phyloP scores from a whole-genome alignment of 306 rosid genomes.

The Prunus fruticosa region DNA sequence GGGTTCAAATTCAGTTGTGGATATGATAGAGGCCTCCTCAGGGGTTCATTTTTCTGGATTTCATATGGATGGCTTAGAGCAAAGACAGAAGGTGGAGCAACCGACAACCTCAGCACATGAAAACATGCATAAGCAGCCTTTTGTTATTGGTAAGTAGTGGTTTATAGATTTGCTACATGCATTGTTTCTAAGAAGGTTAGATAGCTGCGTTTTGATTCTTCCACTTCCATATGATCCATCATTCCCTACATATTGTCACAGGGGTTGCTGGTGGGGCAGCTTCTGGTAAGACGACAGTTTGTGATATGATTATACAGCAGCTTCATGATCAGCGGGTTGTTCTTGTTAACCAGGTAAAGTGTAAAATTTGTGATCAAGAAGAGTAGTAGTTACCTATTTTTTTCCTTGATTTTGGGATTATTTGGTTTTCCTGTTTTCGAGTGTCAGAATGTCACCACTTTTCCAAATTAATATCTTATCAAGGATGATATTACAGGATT shows the following conservation, averaged over 20 bases:
- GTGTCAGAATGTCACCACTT: background rate
- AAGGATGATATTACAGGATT: slow-evolving; percentile 58
- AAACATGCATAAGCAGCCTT: slow-evolving; percentile 66
- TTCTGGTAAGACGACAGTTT: slow-evolving; percentile 94
- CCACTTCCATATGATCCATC: background rate
- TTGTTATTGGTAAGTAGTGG: slow-evolving; percentile 71
- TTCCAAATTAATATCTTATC: background rate
- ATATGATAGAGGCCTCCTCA: slow-evolving; percentile 83
- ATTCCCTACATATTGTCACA: slow-evolving; percentile 28
- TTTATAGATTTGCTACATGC: background rate
- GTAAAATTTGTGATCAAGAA: slow-evolving; percentile 7
- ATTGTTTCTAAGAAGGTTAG: background rate
- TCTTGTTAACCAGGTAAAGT: slow-evolving; percentile 88
- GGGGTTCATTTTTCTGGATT: slow-evolving; percentile 96
- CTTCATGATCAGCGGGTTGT: slow-evolving; percentile 98
- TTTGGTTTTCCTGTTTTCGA: background rate
- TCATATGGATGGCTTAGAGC: slow-evolving; percentile 63
- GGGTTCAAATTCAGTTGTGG: slow-evolving; percentile 70
- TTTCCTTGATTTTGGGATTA: background rate
- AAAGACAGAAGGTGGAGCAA: slow-evolving; percentile 43
- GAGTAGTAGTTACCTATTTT: background rate
- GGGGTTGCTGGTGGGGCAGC: slow-evolving; percentile 99
- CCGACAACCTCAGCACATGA: slow-evolving; percentile 58
- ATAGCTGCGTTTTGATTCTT: background rate
- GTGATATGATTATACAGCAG: slow-evolving; percentile 97